Conservation (phyloP, 1,139 yeast genomes). For the Nadsonia starkeyi-henricii region DNA sequence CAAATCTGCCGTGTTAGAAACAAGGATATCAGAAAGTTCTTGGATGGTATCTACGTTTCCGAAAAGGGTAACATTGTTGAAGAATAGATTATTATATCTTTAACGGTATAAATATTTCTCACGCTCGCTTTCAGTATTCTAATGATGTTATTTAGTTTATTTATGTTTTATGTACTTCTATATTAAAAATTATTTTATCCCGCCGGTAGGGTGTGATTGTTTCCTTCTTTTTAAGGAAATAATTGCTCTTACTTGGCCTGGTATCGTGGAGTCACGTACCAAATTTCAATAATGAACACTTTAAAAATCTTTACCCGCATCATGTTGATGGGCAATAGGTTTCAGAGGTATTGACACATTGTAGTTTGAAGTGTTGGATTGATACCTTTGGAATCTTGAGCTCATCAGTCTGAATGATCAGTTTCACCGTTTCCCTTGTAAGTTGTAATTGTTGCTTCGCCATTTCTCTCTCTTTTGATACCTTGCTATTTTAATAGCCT, state of each 20-base stretch:
- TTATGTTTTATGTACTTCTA: neutral
- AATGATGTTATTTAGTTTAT: neutral
- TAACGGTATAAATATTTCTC: too few species aligned
- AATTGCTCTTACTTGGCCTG: neutral
- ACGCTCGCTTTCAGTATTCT: neutral
- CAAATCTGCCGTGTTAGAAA: conserved; percentile 98
- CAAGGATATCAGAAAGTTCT: conserved; percentile 99
- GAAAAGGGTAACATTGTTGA: conserved; percentile 81
- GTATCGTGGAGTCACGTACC: neutral
- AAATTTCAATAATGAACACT: neutral
- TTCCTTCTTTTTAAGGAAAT: neutral
- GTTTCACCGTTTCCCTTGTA: too few species aligned
- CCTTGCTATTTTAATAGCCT: too few species aligned
- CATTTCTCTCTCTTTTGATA: too few species aligned
- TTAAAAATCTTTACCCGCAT: too few species aligned
- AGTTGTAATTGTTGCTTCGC: too few species aligned
- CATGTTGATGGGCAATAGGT: too few species aligned
- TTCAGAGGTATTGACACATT: too few species aligned
- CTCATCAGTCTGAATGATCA: too few species aligned
- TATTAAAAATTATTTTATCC: neutral
- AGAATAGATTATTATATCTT: conserved; percentile 23
- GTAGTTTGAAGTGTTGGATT: too few species aligned
- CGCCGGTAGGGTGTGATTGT: neutral
- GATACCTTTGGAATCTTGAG: too few species aligned
- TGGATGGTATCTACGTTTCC: conserved; percentile 99